Percentiles rank a stretch among this genome's conserved stretches.
Evolutionary conservation across 2,329 filamentous ascomycete genomes (phyloP).

Genomic region (Cordyceps pruinosa): DNA sequence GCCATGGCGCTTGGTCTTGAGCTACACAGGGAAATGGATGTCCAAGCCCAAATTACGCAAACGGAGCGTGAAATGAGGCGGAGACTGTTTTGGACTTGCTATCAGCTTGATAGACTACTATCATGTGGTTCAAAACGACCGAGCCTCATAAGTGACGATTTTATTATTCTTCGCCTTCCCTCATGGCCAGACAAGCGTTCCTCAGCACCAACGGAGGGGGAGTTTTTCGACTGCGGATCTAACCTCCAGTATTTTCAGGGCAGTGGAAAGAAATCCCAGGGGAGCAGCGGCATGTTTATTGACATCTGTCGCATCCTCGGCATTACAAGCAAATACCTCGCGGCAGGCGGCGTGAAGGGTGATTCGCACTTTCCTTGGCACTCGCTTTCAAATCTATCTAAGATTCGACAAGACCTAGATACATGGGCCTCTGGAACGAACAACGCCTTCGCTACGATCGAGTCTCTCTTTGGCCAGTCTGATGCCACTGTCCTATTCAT

Average conservation of each 20-base stretch:
- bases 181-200: constrained; percentile 61
- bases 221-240: constrained; percentile 73
- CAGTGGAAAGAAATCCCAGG: constrained; percentile 62
- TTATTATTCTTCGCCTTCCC: constrained; percentile 67
- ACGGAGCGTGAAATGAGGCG: constrained; percentile 69
- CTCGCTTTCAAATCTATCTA: constrained; percentile 74
- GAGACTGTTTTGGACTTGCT: constrained; percentile 84
- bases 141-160: constrained; percentile 71
- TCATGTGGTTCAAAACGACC: constrained; percentile 76
- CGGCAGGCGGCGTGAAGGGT: constrained; percentile 78
- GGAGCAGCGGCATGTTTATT: constrained; percentile 73
- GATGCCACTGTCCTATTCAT: constrained; percentile 74
- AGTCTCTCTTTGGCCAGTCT: constrained; percentile 66
- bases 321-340: constrained; percentile 75
- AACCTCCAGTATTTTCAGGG: constrained; percentile 68
- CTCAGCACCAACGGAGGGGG: constrained; percentile 61
- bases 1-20: constrained; percentile 80
- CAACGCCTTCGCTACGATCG: constrained; percentile 69
- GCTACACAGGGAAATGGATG: constrained; percentile 68
- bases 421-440: constrained; percentile 78
- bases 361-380: constrained; percentile 92
- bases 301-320: constrained; percentile 79
- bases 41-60: constrained; percentile 52
- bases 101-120: constrained; percentile 77
- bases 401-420: constrained; percentile 78